These are phyloP conservation scores for Choiromyces venosus DNA, from an alignment of 495 filamentous ascomycete species.

Conservation along the genomic window DNA sequence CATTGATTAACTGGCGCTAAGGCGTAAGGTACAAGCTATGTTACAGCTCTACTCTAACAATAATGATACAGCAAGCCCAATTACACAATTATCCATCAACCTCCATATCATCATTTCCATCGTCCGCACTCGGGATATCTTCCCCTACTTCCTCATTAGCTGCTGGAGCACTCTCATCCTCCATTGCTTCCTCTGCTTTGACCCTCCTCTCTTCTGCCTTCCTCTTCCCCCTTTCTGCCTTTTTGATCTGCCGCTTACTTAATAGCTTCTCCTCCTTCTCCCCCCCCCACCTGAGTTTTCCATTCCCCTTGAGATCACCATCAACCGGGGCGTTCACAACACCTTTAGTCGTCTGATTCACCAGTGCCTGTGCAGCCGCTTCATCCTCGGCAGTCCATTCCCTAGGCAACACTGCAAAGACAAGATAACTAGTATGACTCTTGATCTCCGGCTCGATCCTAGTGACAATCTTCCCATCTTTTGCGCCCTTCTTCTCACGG, in stretches of 20 bases:
- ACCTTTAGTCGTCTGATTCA: slow-evolving; percentile 28
- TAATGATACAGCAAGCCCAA: not conserved
- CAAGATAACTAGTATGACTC: slow-evolving; percentile 89
- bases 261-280: slow-evolving; percentile 45
- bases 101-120: slow-evolving; percentile 20
- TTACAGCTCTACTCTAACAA: slow-evolving; percentile 1
- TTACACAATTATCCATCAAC: slow-evolving; percentile 15
- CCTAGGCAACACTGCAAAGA: slow-evolving; percentile 82
- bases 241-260: slow-evolving; percentile 35
- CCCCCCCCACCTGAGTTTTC: slow-evolving; percentile 53
- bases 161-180: slow-evolving; percentile 6
- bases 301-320: slow-evolving; percentile 46
- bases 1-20: not conserved
- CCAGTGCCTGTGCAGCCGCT: slow-evolving; percentile 53
- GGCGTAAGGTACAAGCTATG: not conserved
- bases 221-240: slow-evolving; percentile 25
- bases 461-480: slow-evolving; percentile 67
- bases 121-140: not conserved
- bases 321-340: slow-evolving; percentile 47
- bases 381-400: slow-evolving; percentile 84
- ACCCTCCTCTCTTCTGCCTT: slow-evolving; percentile 16
- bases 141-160: not conserved
- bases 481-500: slow-evolving; percentile 21
- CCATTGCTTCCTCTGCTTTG: slow-evolving; percentile 1
- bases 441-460: slow-evolving; percentile 82